phyloP scores from a whole-genome alignment of 495 filamentous ascomycete genomes.

The Aspergillus sclerotioniger region DNA sequence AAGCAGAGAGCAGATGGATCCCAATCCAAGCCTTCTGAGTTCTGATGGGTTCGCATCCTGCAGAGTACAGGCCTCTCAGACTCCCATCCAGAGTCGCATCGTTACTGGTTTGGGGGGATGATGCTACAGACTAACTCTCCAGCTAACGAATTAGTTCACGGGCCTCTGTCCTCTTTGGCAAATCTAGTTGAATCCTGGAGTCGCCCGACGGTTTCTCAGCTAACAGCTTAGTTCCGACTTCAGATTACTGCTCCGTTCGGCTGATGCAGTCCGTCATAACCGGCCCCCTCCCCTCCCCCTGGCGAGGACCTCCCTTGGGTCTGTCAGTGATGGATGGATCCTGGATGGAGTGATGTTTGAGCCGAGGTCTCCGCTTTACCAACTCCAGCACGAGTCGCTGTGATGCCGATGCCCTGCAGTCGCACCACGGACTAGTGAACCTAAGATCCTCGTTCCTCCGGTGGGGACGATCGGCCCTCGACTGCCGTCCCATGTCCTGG shows the following conservation, averaged over 20 bases:
- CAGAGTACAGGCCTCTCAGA: neutral
- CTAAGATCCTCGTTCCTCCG: slow-evolving; percentile 25
- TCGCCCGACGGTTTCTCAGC: neutral
- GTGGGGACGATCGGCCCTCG: slow-evolving; percentile 31
- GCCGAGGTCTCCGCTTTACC: slow-evolving; percentile 19
- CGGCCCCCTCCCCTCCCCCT: neutral
- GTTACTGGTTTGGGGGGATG: slow-evolving; percentile 20
- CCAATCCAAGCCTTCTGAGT: no score
- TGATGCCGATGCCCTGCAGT: slow-evolving; percentile 15
- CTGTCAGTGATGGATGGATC: neutral
- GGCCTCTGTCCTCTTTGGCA: slow-evolving; percentile 13
- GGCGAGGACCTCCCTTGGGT: neutral
- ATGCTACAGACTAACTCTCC: slow-evolving; percentile 19
- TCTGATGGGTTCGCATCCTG: slow-evolving; percentile 1
- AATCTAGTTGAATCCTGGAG: slow-evolving; percentile 4
- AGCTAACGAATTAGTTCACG: slow-evolving; percentile 21
- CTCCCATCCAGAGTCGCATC: slow-evolving; percentile 14
- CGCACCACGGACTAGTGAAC: slow-evolving; percentile 7
- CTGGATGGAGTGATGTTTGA: slow-evolving; percentile 3
- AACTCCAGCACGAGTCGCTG: slow-evolving; percentile 24
- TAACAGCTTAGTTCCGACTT: neutral
- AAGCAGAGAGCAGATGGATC: no score
- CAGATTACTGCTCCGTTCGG: neutral
- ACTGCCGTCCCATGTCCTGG: slow-evolving; percentile 22
- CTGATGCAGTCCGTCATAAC: neutral